Evolutionary conservation across 2,329 filamentous ascomycete species (phyloP), one percentile per base, ranked within the genome.

Genomic region (Thielaviopsis euricoi): DNA sequence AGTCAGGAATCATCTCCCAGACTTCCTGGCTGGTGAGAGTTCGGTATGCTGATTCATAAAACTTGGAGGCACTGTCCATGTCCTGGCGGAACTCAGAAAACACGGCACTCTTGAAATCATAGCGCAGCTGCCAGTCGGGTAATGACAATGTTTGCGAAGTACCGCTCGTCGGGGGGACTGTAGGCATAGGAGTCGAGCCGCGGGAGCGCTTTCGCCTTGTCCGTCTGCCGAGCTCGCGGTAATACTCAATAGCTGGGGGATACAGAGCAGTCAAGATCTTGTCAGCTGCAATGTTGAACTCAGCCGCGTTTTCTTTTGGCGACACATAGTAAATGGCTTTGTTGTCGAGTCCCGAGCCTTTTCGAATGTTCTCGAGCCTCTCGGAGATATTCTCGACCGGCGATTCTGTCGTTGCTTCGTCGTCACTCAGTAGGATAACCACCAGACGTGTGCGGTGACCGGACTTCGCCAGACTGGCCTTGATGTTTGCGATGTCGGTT

Each of bases 61-160:
- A 89, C 50, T 89, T 81, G 65, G 88, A 76, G 0, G 93, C 89
- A 22, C 82, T 83, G 66, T 96, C 91, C 77, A 91, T 87, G 68
- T 97, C 93, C 66, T 94, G 87, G 9, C 93, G 81, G 63, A 95
- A 96, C 66, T 97, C 91, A 26, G 90, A 88, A 66, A 97, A 87
- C 0, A 95, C 76, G 6, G 85, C 91, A 19, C 90, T 78, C 68
- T 98, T 98, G 73, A 95, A 89, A 66, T 98, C 91, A 69, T 96
- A 96, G 17, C 91, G 84, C 56, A 94, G 85, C 65, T 89, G 89
- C 93, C 91, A 98, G 3, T 88, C 90, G 49, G 89, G 83, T 10
- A 85, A 74, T 1, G 89, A 87, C n/a, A 96, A 71, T 0, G 86
- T 88, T 65, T 93, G 87, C 1, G 89, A 94, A 1, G 88, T 94